phyloP scores from a whole-genome alignment of 2,329 filamentous ascomycete species.

The Albifimbria verrucaria region DNA sequence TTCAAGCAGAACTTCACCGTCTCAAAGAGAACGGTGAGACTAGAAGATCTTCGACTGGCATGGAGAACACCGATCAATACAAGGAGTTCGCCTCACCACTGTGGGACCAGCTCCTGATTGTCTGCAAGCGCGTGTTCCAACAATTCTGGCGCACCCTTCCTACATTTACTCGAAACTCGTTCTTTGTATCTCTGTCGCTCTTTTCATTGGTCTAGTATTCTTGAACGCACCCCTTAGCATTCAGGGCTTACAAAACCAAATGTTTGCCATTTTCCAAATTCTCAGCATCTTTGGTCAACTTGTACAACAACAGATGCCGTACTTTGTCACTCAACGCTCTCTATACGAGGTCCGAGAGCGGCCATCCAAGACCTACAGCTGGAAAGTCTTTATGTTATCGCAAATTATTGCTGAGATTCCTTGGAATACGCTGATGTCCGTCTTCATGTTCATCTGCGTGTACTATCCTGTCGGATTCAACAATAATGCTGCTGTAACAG shows the following conservation, averaged over 20 bases:
- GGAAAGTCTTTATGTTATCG: slow-evolving; percentile 80
- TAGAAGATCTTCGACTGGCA: slow-evolving; percentile 21
- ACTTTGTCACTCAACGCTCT: slow-evolving; percentile 76
- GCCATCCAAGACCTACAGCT: slow-evolving; percentile 79
- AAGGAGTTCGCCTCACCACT: slow-evolving; percentile 82
- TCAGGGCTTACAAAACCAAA: slow-evolving; percentile 82
- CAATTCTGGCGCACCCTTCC: slow-evolving; percentile 86
- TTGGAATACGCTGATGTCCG: slow-evolving; percentile 74
- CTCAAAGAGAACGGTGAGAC: slow-evolving; percentile 50
- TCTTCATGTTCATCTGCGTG: slow-evolving; percentile 74
- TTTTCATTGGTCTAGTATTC: slow-evolving; percentile 84
- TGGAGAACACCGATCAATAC: slow-evolving; percentile 41
- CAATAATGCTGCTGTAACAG: slow-evolving; percentile 51
- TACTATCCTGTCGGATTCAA: slow-evolving; percentile 84
- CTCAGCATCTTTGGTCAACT: slow-evolving; percentile 78
- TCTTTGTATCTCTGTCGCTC: slow-evolving; percentile 61
- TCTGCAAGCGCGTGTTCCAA: slow-evolving; percentile 73
- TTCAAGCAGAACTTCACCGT: slow-evolving; percentile 52
- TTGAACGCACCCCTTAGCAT: slow-evolving; percentile 66
- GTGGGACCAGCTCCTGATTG: slow-evolving; percentile 60
- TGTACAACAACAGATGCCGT: slow-evolving; percentile 76
- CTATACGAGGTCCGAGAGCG: slow-evolving; percentile 84
- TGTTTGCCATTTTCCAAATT: slow-evolving; percentile 83
- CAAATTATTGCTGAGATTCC: slow-evolving; percentile 82
- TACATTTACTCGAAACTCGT: slow-evolving; percentile 83